Base-by-base conservation (phyloP, 208 protist species). In the Trypanosoma lewisi region DNA sequence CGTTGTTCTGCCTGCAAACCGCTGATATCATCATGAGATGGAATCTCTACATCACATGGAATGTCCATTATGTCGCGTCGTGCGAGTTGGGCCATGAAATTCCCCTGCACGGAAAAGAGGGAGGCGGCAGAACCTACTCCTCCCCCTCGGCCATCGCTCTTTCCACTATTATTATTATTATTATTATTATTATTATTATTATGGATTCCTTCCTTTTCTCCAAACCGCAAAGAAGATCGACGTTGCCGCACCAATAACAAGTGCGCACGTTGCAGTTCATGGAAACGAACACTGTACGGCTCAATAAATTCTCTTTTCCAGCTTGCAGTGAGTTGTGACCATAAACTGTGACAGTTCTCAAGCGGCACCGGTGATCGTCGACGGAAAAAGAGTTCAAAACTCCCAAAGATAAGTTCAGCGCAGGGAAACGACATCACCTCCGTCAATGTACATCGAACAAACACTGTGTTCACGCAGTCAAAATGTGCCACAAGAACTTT, bases 291-390 rank as follows among this genome's bases (percentile, higher is more conserved):
- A 39, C 77, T 62, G 25, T 62, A 17, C 6, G 82, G 75, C 5
- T 56, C 39, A 7, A 89, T n/a, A 12, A 83, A 64, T 62, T 92
- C 85, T 16, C 19, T 44, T 33, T n/a, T 50, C 75, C 77, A 85
- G 63, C 75, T 77, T 21, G 27, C n/a, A 1, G 58, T 53, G 28
- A 92, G 52, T 28, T 78, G 60, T 28, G n/a, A 23, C 78, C 81
- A 92, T 39, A 92, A 54, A 41, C 4, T 51, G 30, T 39, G 70
- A 33, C 45, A 59, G n/a, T 48, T 28, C 33, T 63, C 77, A 56
- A 67, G 33, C 19, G 63, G 51, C 19, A 70, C 58, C n/a, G 58
- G 45, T 36, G 56, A 48, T 23, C 54, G 53, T 16, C 21, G 39
- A 14, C 49, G 62, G 9, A 27, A 33, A 41, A 72, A 65, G 8